Evolutionary conservation across 2,329 filamentous ascomycete species (phyloP).

Genomic region (Colletotrichum sp.): DNA sequence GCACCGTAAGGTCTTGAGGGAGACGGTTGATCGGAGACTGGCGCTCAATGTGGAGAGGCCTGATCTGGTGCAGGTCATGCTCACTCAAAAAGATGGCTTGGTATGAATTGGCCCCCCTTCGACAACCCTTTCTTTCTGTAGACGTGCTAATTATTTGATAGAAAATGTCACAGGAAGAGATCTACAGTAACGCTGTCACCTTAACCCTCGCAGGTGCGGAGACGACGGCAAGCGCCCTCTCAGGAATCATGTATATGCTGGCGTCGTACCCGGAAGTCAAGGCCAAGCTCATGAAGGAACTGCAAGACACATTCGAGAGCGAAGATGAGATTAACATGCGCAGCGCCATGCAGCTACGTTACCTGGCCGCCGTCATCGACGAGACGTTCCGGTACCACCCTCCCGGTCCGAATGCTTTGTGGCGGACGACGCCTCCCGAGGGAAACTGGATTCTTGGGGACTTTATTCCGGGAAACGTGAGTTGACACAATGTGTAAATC

Average conservation of each 20-base stretch:
- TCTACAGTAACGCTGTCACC: background rate
- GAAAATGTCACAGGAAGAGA: background rate
- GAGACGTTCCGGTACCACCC: background rate
- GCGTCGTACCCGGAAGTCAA: background rate
- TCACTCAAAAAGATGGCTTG: background rate
- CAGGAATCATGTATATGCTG: background rate
- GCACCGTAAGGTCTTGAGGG: background rate
- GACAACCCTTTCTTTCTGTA: accelerated
- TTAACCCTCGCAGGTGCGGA: background rate
- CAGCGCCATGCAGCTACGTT: background rate
- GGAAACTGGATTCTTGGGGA: background rate
- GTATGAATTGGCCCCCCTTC: background rate
- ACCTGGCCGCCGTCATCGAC: background rate
- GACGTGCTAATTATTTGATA: background rate
- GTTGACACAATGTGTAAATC: background rate
- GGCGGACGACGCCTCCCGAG: background rate
- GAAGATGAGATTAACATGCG: background rate
- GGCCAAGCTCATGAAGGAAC: background rate
- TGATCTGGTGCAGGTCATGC: background rate
- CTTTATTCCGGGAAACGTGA: background rate
- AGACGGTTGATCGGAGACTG: background rate
- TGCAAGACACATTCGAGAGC: background rate
- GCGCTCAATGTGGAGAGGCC: background rate
- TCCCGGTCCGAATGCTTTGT: background rate
- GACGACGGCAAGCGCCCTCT: background rate